These are phyloP conservation scores for Leccinum longicurvipes DNA, from an alignment of 768 basidiomycete species.

Conservation along the genomic window DNA sequence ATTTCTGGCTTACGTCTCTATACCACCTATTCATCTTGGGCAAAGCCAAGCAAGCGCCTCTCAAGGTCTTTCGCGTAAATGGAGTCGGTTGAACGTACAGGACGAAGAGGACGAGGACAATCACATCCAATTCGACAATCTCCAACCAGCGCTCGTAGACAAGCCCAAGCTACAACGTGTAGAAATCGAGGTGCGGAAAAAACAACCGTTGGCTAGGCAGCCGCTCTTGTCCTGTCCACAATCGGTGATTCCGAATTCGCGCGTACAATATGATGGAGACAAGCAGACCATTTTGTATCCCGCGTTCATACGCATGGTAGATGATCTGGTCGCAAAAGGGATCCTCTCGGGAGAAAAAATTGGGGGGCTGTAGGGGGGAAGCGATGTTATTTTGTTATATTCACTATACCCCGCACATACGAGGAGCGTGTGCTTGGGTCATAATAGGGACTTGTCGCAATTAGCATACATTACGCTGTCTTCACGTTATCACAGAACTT, in stretches of 20 bases:
- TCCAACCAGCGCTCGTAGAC: conserved; percentile 1
- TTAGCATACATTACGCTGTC: too few relatives aligned
- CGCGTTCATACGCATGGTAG: conserved; percentile 23
- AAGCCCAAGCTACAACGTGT: neutral
- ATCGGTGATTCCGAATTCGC: conserved; percentile 14
- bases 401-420: neutral
- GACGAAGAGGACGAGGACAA: conserved; percentile 16
- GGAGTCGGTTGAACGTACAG: conserved; percentile 29
- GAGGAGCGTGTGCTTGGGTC: neutral
- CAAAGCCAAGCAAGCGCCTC: conserved; percentile 12
- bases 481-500: too few relatives aligned
- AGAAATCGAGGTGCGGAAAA: conserved; percentile 15
- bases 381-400: neutral
- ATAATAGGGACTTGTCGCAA: neutral
- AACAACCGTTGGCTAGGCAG: neutral
- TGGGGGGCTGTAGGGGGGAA: neutral
- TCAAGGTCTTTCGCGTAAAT: conserved; percentile 26
- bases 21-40: conserved; percentile 6
- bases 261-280: conserved; percentile 4
- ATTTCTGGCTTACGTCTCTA: conserved; percentile 10
- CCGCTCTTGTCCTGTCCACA: conserved; percentile 25
- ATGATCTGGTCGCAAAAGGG: conserved; percentile 17
- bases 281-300: conserved; percentile 21
- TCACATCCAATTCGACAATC: conserved; percentile 22
- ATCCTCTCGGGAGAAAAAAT: conserved; percentile 3